phyloP scores from a whole-genome alignment of 306 rosid species.

The Ormosia emarginata region DNA sequence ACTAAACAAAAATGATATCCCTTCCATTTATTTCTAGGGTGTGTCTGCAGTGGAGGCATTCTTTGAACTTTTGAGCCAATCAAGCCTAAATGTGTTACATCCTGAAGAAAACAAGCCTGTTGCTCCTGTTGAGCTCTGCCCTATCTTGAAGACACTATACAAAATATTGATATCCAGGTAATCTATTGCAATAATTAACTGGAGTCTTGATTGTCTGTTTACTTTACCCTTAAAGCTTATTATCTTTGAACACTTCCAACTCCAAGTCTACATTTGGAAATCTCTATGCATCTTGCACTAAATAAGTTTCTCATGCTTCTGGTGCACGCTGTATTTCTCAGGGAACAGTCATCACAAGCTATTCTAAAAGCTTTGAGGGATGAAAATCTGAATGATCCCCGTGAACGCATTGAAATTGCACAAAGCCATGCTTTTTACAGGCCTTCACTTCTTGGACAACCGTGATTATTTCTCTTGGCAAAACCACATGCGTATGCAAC shows the following conservation, averaged over 20 bases:
- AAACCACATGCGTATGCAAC: constrained; percentile 26
- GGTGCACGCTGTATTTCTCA: constrained; percentile 34
- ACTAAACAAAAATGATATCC: neutral
- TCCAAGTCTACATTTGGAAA: constrained; percentile 3
- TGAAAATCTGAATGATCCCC: constrained; percentile 85
- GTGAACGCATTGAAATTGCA: constrained; percentile 89
- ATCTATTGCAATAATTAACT: neutral
- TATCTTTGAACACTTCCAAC: constrained; percentile 9
- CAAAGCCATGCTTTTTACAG: constrained; percentile 88
- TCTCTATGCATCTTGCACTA: constrained; percentile 7
- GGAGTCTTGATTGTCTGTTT: neutral
- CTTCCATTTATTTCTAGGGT: constrained; percentile 49
- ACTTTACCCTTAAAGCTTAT: neutral
- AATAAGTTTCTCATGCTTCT: neutral
- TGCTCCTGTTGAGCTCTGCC: constrained; percentile 93
- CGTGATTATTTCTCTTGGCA: constrained; percentile 30
- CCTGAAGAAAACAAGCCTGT: constrained; percentile 88
- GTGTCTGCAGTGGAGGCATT: constrained; percentile 88
- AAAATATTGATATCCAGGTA: constrained; percentile 80
- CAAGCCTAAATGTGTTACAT: constrained; percentile 79
- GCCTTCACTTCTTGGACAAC: constrained; percentile 84
- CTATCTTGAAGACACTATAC: constrained; percentile 83
- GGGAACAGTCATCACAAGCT: constrained; percentile 78
- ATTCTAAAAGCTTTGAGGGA: constrained; percentile 87
- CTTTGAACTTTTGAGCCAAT: constrained; percentile 81